Conservation (phyloP, 2,329 filamentous ascomycete species). For the Stemphylium vesicarium region DNA sequence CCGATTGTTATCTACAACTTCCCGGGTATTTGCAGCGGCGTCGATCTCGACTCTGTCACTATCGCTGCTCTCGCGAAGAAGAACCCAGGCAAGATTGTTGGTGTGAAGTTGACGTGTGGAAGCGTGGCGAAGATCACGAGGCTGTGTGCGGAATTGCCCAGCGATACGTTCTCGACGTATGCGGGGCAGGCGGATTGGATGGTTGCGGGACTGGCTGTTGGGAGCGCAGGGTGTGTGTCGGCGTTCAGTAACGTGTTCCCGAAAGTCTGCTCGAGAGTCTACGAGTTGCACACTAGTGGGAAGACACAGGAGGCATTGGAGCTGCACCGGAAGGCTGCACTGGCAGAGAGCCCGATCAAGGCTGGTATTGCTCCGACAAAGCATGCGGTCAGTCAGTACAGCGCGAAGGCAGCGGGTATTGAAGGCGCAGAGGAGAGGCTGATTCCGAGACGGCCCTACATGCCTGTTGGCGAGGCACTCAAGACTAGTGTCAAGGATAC, state of each 20-base stretch:
- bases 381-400: slow-evolving; percentile 68
- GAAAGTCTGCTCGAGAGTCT: slow-evolving; percentile 64
- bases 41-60: slow-evolving; percentile 72
- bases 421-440: slow-evolving; percentile 38
- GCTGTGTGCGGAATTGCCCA: slow-evolving; percentile 59
- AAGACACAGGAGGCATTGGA: slow-evolving; percentile 63
- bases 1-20: slow-evolving; percentile 77
- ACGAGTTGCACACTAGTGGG: slow-evolving; percentile 65
- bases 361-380: slow-evolving; percentile 72
- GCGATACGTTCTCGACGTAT: slow-evolving; percentile 68
- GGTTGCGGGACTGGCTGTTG: slow-evolving; percentile 60
- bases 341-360: slow-evolving; percentile 71
- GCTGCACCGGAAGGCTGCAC: slow-evolving; percentile 66
- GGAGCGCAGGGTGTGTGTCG: slow-evolving; percentile 62
- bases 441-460: slow-evolving; percentile 37
- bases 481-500: slow-evolving; percentile 29
- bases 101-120: slow-evolving; percentile 76
- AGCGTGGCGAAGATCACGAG: slow-evolving; percentile 74
- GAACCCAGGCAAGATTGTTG: slow-evolving; percentile 68
- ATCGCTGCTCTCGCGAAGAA: slow-evolving; percentile 62
- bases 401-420: slow-evolving; percentile 64
- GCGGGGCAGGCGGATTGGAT: slow-evolving; percentile 78
- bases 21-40: slow-evolving; percentile 69
- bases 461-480: slow-evolving; percentile 33
- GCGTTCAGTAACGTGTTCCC: slow-evolving; percentile 66